Evolutionary conservation across 2,329 filamentous ascomycete genomes (phyloP), one percentile per base, ranked within the genome.

Genomic region (Gyromitra esculenta): DNA sequence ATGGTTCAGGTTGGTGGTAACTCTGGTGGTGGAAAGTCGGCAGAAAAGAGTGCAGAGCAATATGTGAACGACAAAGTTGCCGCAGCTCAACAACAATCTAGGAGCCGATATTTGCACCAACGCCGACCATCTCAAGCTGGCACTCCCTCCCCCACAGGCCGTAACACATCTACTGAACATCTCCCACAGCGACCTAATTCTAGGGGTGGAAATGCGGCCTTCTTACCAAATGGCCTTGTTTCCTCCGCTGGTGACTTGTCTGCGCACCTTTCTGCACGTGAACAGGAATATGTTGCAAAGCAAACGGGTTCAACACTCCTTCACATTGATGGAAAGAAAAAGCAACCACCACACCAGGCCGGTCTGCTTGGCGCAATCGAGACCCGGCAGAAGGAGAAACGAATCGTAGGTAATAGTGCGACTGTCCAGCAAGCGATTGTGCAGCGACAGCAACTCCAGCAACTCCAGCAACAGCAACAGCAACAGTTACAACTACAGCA

Each of bases 251-350:
- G 65, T 35, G 86, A 89, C 79, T 84, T 87, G 31, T 86, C 88
- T 7, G 84, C 85, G 0, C 88, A 91, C 73, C 86, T 97, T n/a
- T 94, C 92, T 21, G 94, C 94, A 18, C 89, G 91, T 15, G 94
- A 97, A 83, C 94, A 96, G 82, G 93, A 96, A 83, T 91, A 96
- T 80, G 88, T 97, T n/a, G 92, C 94, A 8, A 89, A 92, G 48
- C 87, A 93, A 80, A 97, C 93, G 0, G 92, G 92, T 0, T 90
- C 89, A 0, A 92, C 94, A 0, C 85, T 97, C 64, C 88, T 96
- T 80, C 89, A 88, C 75, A 85, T 96, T 82, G 88, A 87, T 48
- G 87, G 87, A 64, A 86, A 86, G 65, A 85, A 85, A 78, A 87
- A 87, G 76, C 84, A 85, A 56, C 85, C 85, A 69, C 84, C 86